Percentiles rank a stretch among this genome's conserved stretches.
Conservation (phyloP, 2,329 filamentous ascomycete genomes). For the Fonsecaea nubica region DNA sequence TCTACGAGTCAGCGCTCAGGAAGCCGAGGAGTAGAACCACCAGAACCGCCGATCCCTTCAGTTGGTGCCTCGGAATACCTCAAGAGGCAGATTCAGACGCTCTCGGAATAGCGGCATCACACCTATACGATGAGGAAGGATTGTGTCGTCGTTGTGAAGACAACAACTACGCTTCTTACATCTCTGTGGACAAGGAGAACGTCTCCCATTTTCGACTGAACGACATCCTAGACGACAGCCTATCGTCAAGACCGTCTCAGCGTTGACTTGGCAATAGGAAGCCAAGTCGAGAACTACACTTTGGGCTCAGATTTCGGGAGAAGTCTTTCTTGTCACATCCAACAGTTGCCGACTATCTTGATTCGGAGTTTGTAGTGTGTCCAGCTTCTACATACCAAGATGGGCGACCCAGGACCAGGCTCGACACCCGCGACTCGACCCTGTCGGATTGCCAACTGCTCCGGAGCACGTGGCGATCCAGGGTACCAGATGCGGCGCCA, state of each 20-base stretch:
- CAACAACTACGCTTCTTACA: neutral
- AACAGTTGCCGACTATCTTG: neutral
- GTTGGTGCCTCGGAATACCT: conserved; percentile 5
- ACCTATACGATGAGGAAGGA: neutral
- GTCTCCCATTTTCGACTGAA: neutral
- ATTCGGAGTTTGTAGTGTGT: neutral
- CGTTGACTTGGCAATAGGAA: neutral
- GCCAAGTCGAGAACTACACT: neutral
- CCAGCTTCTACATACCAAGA: neutral
- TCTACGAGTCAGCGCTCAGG: neutral
- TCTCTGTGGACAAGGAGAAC: neutral
- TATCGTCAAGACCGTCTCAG: neutral
- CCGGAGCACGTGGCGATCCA: conserved; percentile 46
- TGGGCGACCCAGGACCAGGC: conserved; percentile 31
- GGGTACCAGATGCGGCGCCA: conserved; percentile 49
- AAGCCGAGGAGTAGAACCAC: neutral
- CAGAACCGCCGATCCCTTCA: neutral
- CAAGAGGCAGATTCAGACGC: neutral
- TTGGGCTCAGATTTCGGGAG: neutral
- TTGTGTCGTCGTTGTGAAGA: neutral
- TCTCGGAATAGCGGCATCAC: neutral
- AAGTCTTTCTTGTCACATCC: neutral
- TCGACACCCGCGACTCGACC: conserved; percentile 37
- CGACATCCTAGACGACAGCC: neutral
- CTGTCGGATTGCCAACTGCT: conserved; percentile 46